Percentiles rank a stretch among this genome's conserved stretches.
phyloP scores from a whole-genome alignment of 495 filamentous ascomycete genomes.

The Penicillium maclennaniae region DNA sequence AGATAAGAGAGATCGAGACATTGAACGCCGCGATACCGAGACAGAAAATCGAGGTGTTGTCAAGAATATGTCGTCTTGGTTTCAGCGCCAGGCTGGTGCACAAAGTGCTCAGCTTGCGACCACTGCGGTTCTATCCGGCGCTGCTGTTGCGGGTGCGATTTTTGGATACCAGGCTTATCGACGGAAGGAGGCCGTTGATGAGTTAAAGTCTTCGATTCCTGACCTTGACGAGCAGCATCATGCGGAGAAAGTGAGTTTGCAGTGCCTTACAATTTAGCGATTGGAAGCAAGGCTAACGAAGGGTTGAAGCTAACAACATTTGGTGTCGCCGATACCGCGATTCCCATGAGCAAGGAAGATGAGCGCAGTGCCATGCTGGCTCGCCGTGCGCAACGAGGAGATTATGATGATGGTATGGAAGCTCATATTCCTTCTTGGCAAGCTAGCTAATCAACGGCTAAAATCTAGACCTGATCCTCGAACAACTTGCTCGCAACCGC shows the following conservation, averaged over 20 bases:
- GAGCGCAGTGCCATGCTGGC: slow-evolving; percentile 72
- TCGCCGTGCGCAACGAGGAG: slow-evolving; percentile 73
- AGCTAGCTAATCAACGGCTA: slow-evolving; percentile 13
- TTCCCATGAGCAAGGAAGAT: slow-evolving; percentile 67
- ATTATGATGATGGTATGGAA: slow-evolving; percentile 78
- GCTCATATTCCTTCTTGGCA: not conserved
- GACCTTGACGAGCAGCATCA: slow-evolving; percentile 41
- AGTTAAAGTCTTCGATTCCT: slow-evolving; percentile 73
- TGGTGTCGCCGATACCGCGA: slow-evolving; percentile 57
- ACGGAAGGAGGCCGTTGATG: slow-evolving; percentile 56
- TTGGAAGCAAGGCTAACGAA: slow-evolving; percentile 1
- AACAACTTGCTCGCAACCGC: slow-evolving; percentile 92
- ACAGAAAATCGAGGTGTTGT: slow-evolving; percentile 14
- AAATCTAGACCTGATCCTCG: slow-evolving; percentile 73
- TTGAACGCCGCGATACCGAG: not conserved
- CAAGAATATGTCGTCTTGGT: slow-evolving; percentile 53
- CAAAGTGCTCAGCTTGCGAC: slow-evolving; percentile 65
- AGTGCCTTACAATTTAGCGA: not conserved
- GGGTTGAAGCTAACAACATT: slow-evolving; percentile 65
- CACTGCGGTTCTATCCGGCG: slow-evolving; percentile 71
- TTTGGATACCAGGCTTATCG: slow-evolving; percentile 66
- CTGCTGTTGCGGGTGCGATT: slow-evolving; percentile 67
- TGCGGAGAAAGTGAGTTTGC: slow-evolving; percentile 33
- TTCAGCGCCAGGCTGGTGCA: slow-evolving; percentile 50
- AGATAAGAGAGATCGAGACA: slow-evolving; percentile 1